Base-by-base conservation (phyloP, 1,284 basidiomycete genomes). In the Butyriboletus appendiculatus region DNA sequence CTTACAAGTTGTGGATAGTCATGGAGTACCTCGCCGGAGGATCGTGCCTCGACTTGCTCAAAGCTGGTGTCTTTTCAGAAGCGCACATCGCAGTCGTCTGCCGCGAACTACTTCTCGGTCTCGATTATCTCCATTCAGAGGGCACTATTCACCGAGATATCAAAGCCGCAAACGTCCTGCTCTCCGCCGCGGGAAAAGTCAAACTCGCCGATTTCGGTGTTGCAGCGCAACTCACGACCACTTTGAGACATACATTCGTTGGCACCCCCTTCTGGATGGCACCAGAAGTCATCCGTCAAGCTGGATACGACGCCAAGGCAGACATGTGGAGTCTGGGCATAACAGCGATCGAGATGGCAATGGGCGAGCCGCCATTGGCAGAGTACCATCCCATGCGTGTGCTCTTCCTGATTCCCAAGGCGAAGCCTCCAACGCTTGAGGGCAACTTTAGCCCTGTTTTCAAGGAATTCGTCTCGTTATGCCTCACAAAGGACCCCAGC, bases 21-120 rank as follows among this genome's bases (percentile, higher is more conserved):
- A 99, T 99, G 97, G 96, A 99, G 73, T 98, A 94, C 71, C 88
- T 98, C 48, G 95, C 95, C 0, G 97, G 96, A 33, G 96, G 96
- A n/a, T 98, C 95, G 20, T 98, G 96, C 75, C 84, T 97, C 48
- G 96, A 98, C 71, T 80, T 99, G 46, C 82, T 98, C 63, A 97
- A 96, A 72, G 85, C 93, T 0, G 96, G 94, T 24, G 78, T 85
- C 20, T 97, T 98, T 70, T 85, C 89, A 9, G 97, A 99, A 73
- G 80, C 83, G 0, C 94, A 98, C 67, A 97, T 98, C 59, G 95
- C 96, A 15, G 89, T 97, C 62, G 85, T 98, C 59, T 95, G 93
- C 66, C 88, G 93, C 48, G 96, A 99, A 70, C 84, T 99, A 1
- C 80, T 99, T 24, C 75, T 91, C n/a, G 97, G 96, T 16, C 84